Evolutionary conservation across 2,329 filamentous ascomycete species (phyloP).

Genomic region (Falciphora oryzae): DNA sequence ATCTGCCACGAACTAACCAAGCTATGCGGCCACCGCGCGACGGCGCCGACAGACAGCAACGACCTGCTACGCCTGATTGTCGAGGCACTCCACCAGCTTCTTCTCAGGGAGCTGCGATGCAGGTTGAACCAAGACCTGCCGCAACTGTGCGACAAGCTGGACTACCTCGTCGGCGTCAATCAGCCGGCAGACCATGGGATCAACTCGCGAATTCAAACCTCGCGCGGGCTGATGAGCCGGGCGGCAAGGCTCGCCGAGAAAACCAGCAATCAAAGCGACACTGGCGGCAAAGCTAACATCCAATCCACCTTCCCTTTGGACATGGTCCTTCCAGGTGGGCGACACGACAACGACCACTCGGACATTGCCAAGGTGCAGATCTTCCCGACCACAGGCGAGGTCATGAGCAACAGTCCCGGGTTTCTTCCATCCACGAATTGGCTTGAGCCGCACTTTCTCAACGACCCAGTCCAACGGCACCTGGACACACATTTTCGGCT

Average conservation of each 20-base stretch:
- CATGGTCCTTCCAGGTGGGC: constrained; percentile 22
- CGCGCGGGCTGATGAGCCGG: no score
- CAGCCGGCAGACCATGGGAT: no score
- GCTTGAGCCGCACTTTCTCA: constrained; percentile 2
- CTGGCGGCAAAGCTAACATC: no score
- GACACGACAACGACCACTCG: constrained; percentile 41
- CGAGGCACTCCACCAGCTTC: neutral
- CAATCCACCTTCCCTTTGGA: constrained; percentile 26
- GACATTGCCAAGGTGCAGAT: constrained; percentile 37
- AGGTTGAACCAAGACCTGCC: constrained; percentile 2
- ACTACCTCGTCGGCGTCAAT: constrained; percentile 1
- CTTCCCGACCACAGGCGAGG: constrained; percentile 37
- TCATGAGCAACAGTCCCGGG: constrained; percentile 28
- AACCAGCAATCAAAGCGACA: no score
- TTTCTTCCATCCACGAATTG: constrained; percentile 30
- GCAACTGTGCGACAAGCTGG: neutral
- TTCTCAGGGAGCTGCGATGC: neutral
- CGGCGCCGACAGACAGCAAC: neutral
- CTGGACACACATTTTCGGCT: constrained; percentile 52
- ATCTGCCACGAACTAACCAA: constrained; percentile 16
- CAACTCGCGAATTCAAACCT: no score
- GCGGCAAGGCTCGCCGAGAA: no score
- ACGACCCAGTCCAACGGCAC: constrained; percentile 33
- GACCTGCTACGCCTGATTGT: neutral
- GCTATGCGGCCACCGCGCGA: neutral